phyloP scores from a whole-genome alignment of 768 basidiomycete species.

The Boletus fagicola region DNA sequence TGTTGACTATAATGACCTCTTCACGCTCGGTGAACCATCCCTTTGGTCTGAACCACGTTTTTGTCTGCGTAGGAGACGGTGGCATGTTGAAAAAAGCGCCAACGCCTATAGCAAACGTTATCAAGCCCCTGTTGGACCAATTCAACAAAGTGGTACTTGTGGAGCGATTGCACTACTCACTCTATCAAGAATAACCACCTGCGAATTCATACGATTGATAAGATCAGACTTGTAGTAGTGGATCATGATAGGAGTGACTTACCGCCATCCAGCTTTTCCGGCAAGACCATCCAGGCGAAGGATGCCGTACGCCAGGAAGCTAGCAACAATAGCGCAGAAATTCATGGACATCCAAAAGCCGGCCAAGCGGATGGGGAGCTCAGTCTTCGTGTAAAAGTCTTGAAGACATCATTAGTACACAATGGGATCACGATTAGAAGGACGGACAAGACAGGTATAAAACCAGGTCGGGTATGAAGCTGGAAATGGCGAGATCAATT shows the following conservation, averaged over 20 bases:
- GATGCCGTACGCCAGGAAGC: slow-evolving; percentile 66
- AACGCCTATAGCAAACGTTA: too few species aligned
- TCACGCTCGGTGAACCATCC: too few species aligned
- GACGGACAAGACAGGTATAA: slow-evolving; percentile 58
- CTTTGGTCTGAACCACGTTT: too few species aligned
- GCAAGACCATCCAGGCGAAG: slow-evolving; percentile 28
- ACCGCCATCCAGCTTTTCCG: slow-evolving; percentile 18
- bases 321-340: slow-evolving; percentile 49
- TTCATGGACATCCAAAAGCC: slow-evolving; percentile 69
- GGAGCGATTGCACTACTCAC: slow-evolving; percentile 22
- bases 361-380: slow-evolving; percentile 53
- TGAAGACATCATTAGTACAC: not conserved
- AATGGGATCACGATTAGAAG: not conserved
- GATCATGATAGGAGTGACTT: slow-evolving; percentile 29
- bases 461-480: slow-evolving; percentile 59
- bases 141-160: too few species aligned
- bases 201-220: not conserved
- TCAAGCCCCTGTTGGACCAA: too few species aligned
- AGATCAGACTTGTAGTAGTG: not conserved
- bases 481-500: slow-evolving; percentile 12
- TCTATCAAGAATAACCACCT: slow-evolving; percentile 39
- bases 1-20: too few species aligned
- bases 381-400: slow-evolving; percentile 55
- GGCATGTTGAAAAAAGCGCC: too few species aligned
- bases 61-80: too few species aligned